Evolutionary conservation across 2,329 filamentous ascomycete genomes (phyloP), one percentile per base, ranked within the genome.

Genomic region (Tympanopsis confertula): DNA sequence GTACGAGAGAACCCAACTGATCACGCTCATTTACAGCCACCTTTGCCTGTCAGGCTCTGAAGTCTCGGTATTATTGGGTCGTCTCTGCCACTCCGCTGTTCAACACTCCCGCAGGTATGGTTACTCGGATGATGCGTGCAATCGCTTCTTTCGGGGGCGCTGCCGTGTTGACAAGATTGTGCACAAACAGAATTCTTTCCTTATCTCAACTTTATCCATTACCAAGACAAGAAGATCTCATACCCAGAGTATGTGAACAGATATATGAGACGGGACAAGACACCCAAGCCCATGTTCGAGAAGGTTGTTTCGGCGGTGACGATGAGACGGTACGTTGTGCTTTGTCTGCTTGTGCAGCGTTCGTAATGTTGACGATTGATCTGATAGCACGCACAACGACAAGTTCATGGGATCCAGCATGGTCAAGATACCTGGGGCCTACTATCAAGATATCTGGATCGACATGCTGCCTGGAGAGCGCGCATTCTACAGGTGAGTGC

Each of bases 161-260:
- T n/a, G n/a, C n/a, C n/a, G n/a, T n/a, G n/a, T n/a, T n/a, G n/a
- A n/a, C n/a, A n/a, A n/a, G n/a, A n/a, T n/a, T n/a, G n/a, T n/a
- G n/a, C n/a, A n/a, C n/a, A n/a, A n/a, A n/a, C 7, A 63, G 61
- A 63, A 36, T 42, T 61, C 2, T 61, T 49, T 4, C 49, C 61
- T 0, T 59, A 60, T 22, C 43, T 59, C 7, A 50, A 46, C 13
- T 58, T 60, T 2, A 47, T 61, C 1, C 41, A 49, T 1, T 52
- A 48, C 4, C 4, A 46, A n/a, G n/a, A n/a, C n/a, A n/a, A n/a
- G n/a, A n/a, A n/a, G n/a, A n/a, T n/a, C n/a, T n/a, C n/a, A 0
- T 48, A 45, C 2, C 41, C 47, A 0, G 22, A 38, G 1, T 38
- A 2, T 1, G 38, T 30, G 1, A 13, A 14, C 1, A 1, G 40